Conservation (phyloP, 2,329 filamentous ascomycete genomes). For the Alternaria gaisen region DNA sequence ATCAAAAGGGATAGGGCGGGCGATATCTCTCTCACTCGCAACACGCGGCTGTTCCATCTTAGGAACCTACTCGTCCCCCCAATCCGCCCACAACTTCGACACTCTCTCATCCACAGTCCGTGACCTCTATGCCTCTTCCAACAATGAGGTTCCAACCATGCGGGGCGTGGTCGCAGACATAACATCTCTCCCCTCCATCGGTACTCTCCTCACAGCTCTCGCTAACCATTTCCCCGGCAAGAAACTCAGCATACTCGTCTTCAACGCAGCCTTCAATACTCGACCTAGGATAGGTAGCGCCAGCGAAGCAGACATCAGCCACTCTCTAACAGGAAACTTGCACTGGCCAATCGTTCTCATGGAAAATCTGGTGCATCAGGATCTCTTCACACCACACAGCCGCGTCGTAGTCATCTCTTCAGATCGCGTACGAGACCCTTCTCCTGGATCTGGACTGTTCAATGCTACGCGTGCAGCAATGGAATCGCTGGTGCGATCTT, state of each 20-base stretch:
- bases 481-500: constrained; percentile 31
- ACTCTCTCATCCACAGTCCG: constrained; percentile 30
- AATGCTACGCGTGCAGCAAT: constrained; percentile 34
- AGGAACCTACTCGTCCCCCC: constrained; percentile 39
- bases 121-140: constrained; percentile 21
- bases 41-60: constrained; percentile 41
- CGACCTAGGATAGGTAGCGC: constrained; percentile 18
- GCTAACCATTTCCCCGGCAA: constrained; percentile 21
- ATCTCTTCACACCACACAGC: not conserved
- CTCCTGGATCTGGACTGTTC: constrained; percentile 23
- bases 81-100: constrained; percentile 37
- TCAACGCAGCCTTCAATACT: constrained; percentile 27
- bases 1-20: constrained; percentile 41
- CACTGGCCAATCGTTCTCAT: constrained; percentile 24
- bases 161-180: constrained; percentile 36
- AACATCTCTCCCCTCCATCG: constrained; percentile 23
- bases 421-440: constrained; percentile 27
- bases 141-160: constrained; percentile 21
- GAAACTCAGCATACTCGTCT: constrained; percentile 37
- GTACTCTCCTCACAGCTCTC: constrained; percentile 19
- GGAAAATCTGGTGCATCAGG: constrained; percentile 28
- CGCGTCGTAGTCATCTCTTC: constrained; percentile 35
- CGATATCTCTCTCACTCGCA: constrained; percentile 41
- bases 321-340: constrained; percentile 19
- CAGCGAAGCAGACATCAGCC: constrained; percentile 22